These are phyloP conservation scores for Xeromyces bisporus DNA, from an alignment of 495 filamentous ascomycete genomes.

Conservation along the genomic window DNA sequence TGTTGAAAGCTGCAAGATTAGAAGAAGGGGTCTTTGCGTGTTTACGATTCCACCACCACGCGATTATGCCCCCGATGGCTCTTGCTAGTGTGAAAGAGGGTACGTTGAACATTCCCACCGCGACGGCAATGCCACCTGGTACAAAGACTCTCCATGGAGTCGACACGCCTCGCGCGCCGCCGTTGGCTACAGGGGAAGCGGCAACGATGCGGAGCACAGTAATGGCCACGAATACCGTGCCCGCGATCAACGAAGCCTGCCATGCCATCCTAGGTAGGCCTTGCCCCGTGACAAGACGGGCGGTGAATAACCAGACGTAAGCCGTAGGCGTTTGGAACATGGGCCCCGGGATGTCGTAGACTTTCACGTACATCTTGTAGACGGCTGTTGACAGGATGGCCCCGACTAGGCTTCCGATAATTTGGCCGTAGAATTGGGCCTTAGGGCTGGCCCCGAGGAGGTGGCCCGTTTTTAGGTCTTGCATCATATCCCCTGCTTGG, in stretches of 20 bases:
- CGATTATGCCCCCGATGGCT: slow-evolving; percentile 66
- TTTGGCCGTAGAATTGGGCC: slow-evolving; percentile 92
- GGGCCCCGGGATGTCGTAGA: slow-evolving; percentile 73
- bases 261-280: slow-evolving; percentile 70
- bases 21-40: slow-evolving; percentile 6
- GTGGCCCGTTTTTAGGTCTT: slow-evolving; percentile 95
- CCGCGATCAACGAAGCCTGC: slow-evolving; percentile 58
- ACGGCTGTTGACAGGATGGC: slow-evolving; percentile 75
- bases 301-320: slow-evolving; percentile 95
- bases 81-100: slow-evolving; percentile 89
- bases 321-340: slow-evolving; percentile 89
- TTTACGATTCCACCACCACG: slow-evolving; percentile 48
- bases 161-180: slow-evolving; percentile 10
- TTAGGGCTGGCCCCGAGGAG: slow-evolving; percentile 79
- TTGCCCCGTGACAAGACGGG: slow-evolving; percentile 81
- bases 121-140: slow-evolving; percentile 89
- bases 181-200: slow-evolving; percentile 19
- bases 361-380: slow-evolving; percentile 79
- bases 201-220: slow-evolving; percentile 51
- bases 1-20: background rate
- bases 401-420: slow-evolving; percentile 78
- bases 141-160: slow-evolving; percentile 35
- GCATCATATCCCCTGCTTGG: slow-evolving; percentile 95
- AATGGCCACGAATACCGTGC: slow-evolving; percentile 46
- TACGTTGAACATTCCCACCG: slow-evolving; percentile 94